Conservation (phyloP, 164 flowering plant species). For the Brasenia schreberi region DNA sequence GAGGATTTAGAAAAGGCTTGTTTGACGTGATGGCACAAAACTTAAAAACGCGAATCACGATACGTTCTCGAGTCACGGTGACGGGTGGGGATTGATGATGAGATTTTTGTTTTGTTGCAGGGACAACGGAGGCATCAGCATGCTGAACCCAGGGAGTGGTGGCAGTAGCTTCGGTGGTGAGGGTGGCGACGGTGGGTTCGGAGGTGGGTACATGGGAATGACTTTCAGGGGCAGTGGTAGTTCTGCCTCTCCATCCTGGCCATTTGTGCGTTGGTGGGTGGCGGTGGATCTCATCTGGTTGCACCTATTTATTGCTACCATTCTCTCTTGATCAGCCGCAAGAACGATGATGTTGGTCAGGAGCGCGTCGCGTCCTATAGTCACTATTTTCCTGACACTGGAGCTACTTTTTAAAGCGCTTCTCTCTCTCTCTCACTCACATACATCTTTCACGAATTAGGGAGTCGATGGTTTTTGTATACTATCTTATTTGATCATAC, state of each 20-base stretch:
- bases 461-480: no score
- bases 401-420: no score
- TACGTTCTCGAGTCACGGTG: constrained; percentile 13
- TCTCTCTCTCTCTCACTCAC: no score
- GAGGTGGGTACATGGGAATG: constrained; percentile 33
- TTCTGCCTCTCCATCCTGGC: constrained; percentile 8
- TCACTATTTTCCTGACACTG: no score
- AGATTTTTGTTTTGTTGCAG: neutral
- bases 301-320: constrained; percentile 9
- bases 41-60: constrained; percentile 6
- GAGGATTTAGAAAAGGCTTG: neutral
- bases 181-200: neutral
- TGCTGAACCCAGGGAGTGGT: neutral
- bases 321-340: constrained; percentile 1
- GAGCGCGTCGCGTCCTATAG: no score
- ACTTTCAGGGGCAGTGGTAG: constrained; percentile 23
- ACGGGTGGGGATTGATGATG: neutral
- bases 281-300: constrained; percentile 14
- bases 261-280: constrained; percentile 3
- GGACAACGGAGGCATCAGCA: neutral
- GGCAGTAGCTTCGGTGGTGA: neutral
- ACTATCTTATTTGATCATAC: no score
- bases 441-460: no score
- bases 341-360: neutral
- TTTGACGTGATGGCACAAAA: constrained; percentile 15